A percentile compares a stretch with the other conserved stretches of the same genome.
Conservation (phyloP, 2,329 filamentous ascomycete genomes). For the Madurella fahalii region DNA sequence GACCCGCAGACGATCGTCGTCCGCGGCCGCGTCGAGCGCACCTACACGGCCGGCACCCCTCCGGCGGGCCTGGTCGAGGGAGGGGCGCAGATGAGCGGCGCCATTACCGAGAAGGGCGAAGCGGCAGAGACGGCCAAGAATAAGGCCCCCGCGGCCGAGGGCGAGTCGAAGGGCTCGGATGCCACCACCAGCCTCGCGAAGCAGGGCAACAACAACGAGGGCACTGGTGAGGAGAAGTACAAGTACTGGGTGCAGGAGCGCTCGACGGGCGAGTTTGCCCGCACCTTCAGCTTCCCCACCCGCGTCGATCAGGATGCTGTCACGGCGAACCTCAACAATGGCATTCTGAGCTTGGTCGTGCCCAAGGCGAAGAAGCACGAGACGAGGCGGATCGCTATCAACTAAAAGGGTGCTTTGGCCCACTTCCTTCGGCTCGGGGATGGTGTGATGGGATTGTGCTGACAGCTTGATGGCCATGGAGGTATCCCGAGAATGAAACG, state of each 20-base stretch:
- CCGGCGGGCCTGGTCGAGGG: constrained; percentile 33
- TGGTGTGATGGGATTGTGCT: too few species aligned
- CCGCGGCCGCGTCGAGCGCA: constrained; percentile 64
- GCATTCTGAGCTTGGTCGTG: constrained; percentile 59
- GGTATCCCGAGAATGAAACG: too few species aligned
- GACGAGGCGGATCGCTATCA: constrained; percentile 51
- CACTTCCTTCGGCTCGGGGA: too few species aligned
- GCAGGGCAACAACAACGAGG: constrained; percentile 34
- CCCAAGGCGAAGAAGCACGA: constrained; percentile 63
- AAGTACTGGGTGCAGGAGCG: constrained; percentile 70
- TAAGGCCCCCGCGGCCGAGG: constrained; percentile 2
- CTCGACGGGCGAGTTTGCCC: constrained; percentile 62
- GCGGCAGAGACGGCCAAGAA: constrained; percentile 51
- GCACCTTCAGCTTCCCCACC: constrained; percentile 64
- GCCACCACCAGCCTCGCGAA: too few species aligned
- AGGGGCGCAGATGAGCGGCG: constrained; percentile 29
- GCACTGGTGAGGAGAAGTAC: constrained; percentile 32
- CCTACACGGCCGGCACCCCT: constrained; percentile 52
- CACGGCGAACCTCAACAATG: constrained; percentile 59
- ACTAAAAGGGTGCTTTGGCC: constrained; percentile 36
- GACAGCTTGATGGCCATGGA: too few species aligned
- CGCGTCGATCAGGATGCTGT: constrained; percentile 61
- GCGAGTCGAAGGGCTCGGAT: constrained; percentile 20
- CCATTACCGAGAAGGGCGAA: constrained; percentile 39
- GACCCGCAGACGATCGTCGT: constrained; percentile 70